A percentile compares a stretch with the other conserved stretches of the same genome.
Conservation (phyloP, 2,329 filamentous ascomycete species). For the Metarhizium brunneum region DNA sequence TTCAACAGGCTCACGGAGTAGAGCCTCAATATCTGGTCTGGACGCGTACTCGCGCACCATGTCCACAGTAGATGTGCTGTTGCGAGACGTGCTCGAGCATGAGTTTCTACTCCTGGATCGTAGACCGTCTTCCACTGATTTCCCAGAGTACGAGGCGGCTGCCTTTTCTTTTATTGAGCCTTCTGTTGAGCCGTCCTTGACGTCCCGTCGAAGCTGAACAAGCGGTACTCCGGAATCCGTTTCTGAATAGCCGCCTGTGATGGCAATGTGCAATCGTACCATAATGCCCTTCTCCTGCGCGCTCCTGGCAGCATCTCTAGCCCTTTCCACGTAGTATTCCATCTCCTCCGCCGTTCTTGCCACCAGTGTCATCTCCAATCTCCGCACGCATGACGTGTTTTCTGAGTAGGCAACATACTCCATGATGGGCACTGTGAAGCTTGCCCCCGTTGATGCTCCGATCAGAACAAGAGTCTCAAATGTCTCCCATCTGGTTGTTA, state of each 20-base stretch:
- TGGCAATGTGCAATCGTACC: constrained; percentile 42
- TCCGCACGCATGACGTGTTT: constrained; percentile 35
- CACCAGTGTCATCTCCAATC: constrained; percentile 44
- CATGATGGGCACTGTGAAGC: constrained; percentile 50
- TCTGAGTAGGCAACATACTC: constrained; percentile 39
- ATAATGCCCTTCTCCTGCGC: constrained; percentile 34
- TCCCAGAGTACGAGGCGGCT: background rate
- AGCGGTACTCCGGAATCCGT: constrained; percentile 4
- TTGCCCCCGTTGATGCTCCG: constrained; percentile 54
- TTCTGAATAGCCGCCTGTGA: constrained; percentile 29
- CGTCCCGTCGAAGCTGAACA: background rate
- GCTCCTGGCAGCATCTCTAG: constrained; percentile 33
- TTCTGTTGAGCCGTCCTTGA: background rate
- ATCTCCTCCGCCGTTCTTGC: constrained; percentile 44
- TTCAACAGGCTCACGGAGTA: constrained; percentile 47
- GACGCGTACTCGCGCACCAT: constrained; percentile 33
- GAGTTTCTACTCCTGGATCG: background rate
- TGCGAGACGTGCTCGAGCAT: background rate
- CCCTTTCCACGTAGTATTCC: constrained; percentile 43
- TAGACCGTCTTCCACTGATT: background rate
- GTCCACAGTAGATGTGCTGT: constrained; percentile 12
- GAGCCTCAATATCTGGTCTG: constrained; percentile 40
- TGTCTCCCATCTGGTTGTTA: constrained; percentile 44
- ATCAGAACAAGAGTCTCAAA: constrained; percentile 52
- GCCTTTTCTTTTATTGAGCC: background rate